phyloP scores from a whole-genome alignment of 257 asterid genomes.

The Cordia subcordata region DNA sequence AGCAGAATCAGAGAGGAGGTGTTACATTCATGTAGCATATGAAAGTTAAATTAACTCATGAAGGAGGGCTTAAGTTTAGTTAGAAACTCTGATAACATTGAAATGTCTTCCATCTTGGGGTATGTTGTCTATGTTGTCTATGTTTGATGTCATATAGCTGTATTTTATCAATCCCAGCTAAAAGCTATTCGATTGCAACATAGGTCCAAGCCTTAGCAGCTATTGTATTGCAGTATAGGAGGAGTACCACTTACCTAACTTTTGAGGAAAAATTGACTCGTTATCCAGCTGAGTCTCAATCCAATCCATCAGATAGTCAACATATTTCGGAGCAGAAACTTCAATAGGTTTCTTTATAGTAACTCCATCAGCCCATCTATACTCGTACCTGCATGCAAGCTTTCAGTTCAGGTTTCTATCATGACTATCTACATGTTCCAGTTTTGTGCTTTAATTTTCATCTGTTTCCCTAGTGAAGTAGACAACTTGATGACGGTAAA shows the following conservation, averaged over 20 bases:
- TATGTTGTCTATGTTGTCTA: too few species aligned
- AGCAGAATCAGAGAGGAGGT: too few species aligned
- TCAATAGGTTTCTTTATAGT: constrained; percentile 42
- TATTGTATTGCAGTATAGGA: not conserved
- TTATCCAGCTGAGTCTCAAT: constrained; percentile 37
- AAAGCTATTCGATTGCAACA: too few species aligned
- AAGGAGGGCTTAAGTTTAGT: too few species aligned
- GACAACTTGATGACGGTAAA: too few species aligned
- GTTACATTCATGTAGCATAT: too few species aligned
- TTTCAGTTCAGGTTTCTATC: not conserved
- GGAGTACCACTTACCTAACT: constrained; percentile 23
- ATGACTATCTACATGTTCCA: not conserved
- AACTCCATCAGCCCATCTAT: constrained; percentile 59
- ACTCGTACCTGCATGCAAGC: constrained; percentile 35
- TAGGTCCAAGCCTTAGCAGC: not conserved
- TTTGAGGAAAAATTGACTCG: constrained; percentile 43
- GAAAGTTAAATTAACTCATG: too few species aligned
- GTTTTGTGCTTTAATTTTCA: too few species aligned
- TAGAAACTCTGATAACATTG: not conserved
- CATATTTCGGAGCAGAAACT: constrained; percentile 59
- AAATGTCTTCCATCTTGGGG: not conserved
- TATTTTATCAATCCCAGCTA: too few species aligned
- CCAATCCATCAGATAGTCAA: constrained; percentile 49
- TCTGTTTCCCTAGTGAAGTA: too few species aligned
- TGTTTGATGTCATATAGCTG: too few species aligned